phyloP scores from a whole-genome alignment of 805 yeast species.

The Sungouiella blattae region DNA sequence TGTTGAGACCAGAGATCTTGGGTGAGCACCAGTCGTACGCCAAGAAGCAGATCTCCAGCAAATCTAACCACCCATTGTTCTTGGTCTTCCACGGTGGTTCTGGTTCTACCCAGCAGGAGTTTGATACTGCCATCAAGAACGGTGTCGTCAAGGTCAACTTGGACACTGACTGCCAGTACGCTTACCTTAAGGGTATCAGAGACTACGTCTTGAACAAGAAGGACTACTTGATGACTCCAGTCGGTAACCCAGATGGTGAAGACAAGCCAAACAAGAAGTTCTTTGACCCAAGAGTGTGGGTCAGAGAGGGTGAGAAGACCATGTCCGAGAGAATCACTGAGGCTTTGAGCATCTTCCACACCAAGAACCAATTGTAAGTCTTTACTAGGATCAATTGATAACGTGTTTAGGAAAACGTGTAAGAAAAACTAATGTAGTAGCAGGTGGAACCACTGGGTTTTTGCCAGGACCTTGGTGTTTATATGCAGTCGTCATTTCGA shows the following conservation, averaged over 20 bases:
- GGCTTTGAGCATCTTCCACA: conserved; percentile 85
- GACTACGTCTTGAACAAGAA: conserved; percentile 94
- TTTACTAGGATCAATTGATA: too few relatives aligned
- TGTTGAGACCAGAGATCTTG: conserved; percentile 84
- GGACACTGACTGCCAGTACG: conserved; percentile 98
- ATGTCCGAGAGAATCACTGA: conserved; percentile 82
- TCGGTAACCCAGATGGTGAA: conserved; percentile 99
- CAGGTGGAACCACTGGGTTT: too few relatives aligned
- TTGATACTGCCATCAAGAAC: conserved; percentile 80
- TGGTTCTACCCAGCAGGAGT: conserved; percentile 91
- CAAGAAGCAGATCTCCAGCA: conserved; percentile 55
- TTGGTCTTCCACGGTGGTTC: conserved; percentile 99
- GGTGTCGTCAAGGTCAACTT: conserved; percentile 99
- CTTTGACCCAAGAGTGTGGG: conserved; percentile 99
- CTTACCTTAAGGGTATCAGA: conserved; percentile 95
- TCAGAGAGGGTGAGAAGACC: conserved; percentile 99
- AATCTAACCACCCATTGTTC: conserved; percentile 72
- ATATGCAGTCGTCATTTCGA: too few relatives aligned
- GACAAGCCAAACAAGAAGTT: conserved; percentile 99
- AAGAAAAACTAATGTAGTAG: too few relatives aligned
- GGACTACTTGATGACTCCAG: conserved; percentile 84
- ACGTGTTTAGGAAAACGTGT: too few relatives aligned
- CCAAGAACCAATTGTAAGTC: conserved; percentile 50
- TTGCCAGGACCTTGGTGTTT: too few relatives aligned
- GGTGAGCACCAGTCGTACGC: conserved; percentile 96